These are phyloP conservation scores for Cerrena zonata DNA, from an alignment of 1,284 basidiomycete species.

Conservation along the genomic window DNA sequence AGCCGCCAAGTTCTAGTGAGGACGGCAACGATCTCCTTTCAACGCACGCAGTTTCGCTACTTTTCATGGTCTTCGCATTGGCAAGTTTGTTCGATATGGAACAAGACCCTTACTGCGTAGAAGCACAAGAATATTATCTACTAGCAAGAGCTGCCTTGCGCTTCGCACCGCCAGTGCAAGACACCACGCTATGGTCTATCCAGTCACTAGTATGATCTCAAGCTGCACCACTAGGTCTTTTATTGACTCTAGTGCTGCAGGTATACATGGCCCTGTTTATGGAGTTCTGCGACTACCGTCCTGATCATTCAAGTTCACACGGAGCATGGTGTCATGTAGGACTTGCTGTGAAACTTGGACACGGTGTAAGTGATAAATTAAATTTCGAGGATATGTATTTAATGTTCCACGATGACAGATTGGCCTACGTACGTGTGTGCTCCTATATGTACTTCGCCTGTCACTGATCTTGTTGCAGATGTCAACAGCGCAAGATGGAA, in stretches of 20 bases:
- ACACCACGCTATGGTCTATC: conserved; percentile 48
- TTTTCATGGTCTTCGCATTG: conserved; percentile 45
- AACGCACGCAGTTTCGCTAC: conserved; percentile 44
- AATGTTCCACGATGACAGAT: conserved; percentile 45
- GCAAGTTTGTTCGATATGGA: conserved; percentile 43
- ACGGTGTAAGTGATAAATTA: conserved; percentile 50
- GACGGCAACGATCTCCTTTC: conserved; percentile 12
- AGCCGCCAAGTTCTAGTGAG: neutral
- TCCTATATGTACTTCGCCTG: neutral
- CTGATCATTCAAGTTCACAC: conserved; percentile 37
- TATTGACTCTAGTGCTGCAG: conserved; percentile 32
- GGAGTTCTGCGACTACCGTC: conserved; percentile 50
- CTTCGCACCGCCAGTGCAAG: conserved; percentile 38
- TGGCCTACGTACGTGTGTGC: conserved; percentile 50
- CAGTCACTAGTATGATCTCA: conserved; percentile 42
- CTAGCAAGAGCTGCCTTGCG: conserved; percentile 47
- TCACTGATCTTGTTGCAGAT: conserved; percentile 36
- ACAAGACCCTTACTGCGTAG: conserved; percentile 37
- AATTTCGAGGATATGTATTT: too few relatives aligned
- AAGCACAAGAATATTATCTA: conserved; percentile 55
- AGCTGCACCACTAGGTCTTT: neutral
- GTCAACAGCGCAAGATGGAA: conserved; percentile 57
- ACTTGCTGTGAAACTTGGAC: conserved; percentile 49
- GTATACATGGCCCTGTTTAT: conserved; percentile 53
- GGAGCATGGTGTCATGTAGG: conserved; percentile 53